Base-by-base conservation (phyloP, 1,139 yeast species). In the Sugiyamaella novakii region DNA sequence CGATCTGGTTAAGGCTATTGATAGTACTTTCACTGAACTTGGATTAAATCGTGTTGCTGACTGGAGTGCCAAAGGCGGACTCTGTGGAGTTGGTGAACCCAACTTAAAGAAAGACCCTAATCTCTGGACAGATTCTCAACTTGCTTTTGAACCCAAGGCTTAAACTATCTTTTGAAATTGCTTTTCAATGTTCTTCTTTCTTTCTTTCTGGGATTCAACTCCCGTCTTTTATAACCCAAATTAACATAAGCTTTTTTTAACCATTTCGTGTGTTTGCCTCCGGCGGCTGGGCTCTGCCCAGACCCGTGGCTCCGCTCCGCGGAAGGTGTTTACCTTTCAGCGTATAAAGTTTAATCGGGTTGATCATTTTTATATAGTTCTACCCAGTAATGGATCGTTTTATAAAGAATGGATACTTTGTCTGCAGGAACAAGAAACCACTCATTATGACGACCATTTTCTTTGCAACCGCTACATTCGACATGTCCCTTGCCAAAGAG, bases 71-170 rank as follows among this genome's bases (percentile, higher is more conserved):
- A 71, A 72, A 55, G 98, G 97, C 59, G 96, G 97, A 8, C 80
- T 84, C 59, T 84, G 95, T 64, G 96, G 96, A 52, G 95, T 89
- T 58, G 96, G 96, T 66, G 75, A 55, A 44, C 53, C 57, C 21
- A 57, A 46, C 24, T 72, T 75, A 34, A 64, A 68, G 38, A 69
- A 76, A 22, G 77, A 78, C 48, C 59, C 67, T 35, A 76, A 76
- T 35, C 74, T 92, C 60, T 92, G 98, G 98, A 87, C 96, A 44
- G 85, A 83, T 51, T 80, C 78, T 53, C 95, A 87, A 68, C 77
- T 91, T 68, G 72, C 79, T 38, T 54, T 51, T 44, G 55, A 54
- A 30, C 60, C 59, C 21, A 22, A 24, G 7, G 24, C n/a, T 33
- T 22, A 33, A 14, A 29, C 15, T 28, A 10, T 11, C 12, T 39